phyloP scores from a whole-genome alignment of 2,329 filamentous ascomycete genomes.

The Calonectria naviculata region DNA sequence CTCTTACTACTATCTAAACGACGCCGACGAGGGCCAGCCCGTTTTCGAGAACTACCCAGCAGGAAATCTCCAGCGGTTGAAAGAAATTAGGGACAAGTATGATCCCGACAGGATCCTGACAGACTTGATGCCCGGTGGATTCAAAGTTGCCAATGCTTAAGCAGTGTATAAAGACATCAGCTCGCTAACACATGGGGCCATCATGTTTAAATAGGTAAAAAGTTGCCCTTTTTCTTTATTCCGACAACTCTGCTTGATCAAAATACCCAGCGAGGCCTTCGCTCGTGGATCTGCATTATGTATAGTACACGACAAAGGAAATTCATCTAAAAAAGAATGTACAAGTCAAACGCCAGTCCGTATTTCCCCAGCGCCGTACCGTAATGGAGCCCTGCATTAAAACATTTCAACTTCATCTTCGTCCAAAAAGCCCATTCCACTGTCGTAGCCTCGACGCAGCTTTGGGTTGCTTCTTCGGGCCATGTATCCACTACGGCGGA shows the following conservation, averaged over 20 bases:
- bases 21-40: background rate
- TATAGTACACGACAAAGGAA: slow-evolving; percentile 27
- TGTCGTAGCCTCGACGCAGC: slow-evolving; percentile 61
- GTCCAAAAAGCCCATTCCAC: slow-evolving; percentile 65
- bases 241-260: background rate
- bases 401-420: slow-evolving; percentile 59
- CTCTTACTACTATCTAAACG: background rate
- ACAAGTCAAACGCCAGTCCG: slow-evolving; percentile 24
- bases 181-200: too few relatives aligned
- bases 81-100: background rate
- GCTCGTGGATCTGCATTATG: slow-evolving; percentile 1
- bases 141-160: background rate
- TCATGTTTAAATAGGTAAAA: background rate
- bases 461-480: slow-evolving; percentile 50
- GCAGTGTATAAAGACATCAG: too few relatives aligned
- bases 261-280: background rate
- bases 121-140: background rate
- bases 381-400: slow-evolving; percentile 2
- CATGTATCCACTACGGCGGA: slow-evolving; percentile 34
- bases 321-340: slow-evolving; percentile 25
- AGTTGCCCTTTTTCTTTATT: background rate
- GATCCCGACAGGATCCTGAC: background rate
- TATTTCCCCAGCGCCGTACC: background rate
- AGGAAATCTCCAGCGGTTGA: background rate
- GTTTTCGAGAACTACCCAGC: background rate